Conservation (phyloP, 2,329 filamentous ascomycete genomes). For the Sphaerostilbella broomeana region DNA sequence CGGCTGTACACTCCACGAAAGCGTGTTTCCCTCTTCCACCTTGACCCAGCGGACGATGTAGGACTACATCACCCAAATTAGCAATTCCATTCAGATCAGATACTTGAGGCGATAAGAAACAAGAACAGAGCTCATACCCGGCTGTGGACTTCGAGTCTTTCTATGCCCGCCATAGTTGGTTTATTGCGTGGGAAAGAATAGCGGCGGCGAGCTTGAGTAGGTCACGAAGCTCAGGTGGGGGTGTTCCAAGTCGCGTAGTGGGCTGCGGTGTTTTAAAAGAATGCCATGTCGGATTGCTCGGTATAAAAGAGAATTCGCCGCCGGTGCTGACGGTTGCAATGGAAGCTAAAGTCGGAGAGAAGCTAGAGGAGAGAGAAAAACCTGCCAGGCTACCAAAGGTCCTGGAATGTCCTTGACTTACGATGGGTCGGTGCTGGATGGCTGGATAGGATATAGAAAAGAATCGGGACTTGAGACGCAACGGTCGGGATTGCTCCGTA, state of each 20-base stretch:
- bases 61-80: conserved; percentile 54
- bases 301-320: background rate
- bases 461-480: conserved; percentile 9
- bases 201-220: no score
- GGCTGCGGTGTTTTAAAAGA: conserved; percentile 10
- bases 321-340: conserved; percentile 3
- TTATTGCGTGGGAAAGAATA: background rate
- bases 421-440: conserved; percentile 8
- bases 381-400: conserved; percentile 2
- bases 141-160: conserved; percentile 95
- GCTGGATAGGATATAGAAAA: no score
- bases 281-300: conserved; percentile 11
- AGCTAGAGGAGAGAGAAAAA: conserved; percentile 5
- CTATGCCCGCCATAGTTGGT: conserved; percentile 75
- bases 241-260: background rate
- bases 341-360: background rate
- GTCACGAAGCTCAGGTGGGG: conserved; percentile 1
- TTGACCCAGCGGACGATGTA: conserved; percentile 98
- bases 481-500: conserved; percentile 5
- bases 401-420: background rate
- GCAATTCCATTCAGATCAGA: conserved; percentile 15
- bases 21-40: conserved; percentile 81
- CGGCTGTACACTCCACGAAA: conserved; percentile 96
- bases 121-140: conserved; percentile 63
- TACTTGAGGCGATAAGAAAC: no score